A percentile compares a stretch with the other conserved stretches of the same genome.
phyloP scores from a whole-genome alignment of 2,329 filamentous ascomycete genomes.

The Trichophyton simii region DNA sequence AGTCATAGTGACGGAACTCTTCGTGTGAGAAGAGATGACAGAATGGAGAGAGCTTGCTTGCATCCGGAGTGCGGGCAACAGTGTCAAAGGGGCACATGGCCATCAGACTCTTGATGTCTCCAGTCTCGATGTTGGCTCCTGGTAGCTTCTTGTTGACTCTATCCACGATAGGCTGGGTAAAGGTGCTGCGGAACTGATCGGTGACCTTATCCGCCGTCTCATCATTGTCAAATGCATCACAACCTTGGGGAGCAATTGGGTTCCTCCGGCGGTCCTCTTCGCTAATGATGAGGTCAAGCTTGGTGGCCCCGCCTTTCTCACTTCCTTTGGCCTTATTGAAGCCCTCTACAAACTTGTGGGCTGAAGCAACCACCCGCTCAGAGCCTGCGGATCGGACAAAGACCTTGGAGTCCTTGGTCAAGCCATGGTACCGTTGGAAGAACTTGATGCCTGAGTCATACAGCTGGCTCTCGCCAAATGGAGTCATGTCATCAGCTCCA shows the following conservation, averaged over 20 bases:
- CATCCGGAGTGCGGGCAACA: conserved; percentile 45
- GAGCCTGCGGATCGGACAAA: conserved; percentile 63
- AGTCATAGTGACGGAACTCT: conserved; percentile 72
- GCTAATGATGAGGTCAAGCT: conserved; percentile 52
- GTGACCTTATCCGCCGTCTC: conserved; percentile 14
- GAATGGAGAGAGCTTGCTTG: conserved; percentile 51
- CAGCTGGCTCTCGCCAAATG: conserved; percentile 57
- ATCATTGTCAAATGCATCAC: conserved; percentile 56
- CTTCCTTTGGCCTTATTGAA: conserved; percentile 47
- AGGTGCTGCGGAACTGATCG: conserved; percentile 47
- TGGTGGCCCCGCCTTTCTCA: conserved; percentile 37
- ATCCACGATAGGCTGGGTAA: conserved; percentile 53
- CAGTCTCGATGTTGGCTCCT: conserved; percentile 50
- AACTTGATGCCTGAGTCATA: conserved; percentile 64
- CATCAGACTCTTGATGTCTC: conserved; percentile 63
- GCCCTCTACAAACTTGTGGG: conserved; percentile 60
- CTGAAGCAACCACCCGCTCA: conserved; percentile 60
- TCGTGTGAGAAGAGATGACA: conserved; percentile 59
- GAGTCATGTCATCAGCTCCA: conserved; percentile 55
- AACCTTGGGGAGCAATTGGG: conserved; percentile 63
- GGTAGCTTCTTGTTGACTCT: conserved; percentile 58
- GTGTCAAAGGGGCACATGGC: conserved; percentile 80
- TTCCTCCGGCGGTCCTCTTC: conserved; percentile 62
- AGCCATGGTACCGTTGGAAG: conserved; percentile 55
- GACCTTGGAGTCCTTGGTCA: conserved; percentile 47